A percentile compares a stretch with the other conserved stretches of the same genome.
Evolutionary conservation across 106 monocot genomes (phyloP).

Genomic region (Dioscorea dumetorum): DNA sequence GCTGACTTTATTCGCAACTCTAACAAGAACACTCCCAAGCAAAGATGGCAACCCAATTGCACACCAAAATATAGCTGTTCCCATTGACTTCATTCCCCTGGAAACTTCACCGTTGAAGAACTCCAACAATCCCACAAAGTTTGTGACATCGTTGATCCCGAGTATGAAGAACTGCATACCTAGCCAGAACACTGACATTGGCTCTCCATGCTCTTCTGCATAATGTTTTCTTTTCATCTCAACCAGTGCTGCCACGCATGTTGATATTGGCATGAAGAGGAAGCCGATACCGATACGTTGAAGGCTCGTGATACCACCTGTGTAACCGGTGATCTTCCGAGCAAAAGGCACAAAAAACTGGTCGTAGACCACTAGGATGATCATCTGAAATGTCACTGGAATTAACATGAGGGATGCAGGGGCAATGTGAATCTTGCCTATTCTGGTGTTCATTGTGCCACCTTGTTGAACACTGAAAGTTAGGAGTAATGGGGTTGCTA

Average conservation of each 20-base stretch:
- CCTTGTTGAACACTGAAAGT: constrained; percentile 53
- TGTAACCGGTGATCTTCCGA: constrained; percentile 27
- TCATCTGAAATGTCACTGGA: constrained; percentile 29
- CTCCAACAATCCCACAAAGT: constrained; percentile 57
- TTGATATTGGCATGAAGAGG: constrained; percentile 14
- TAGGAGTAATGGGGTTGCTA: constrained; percentile 24
- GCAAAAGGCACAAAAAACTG: constrained; percentile 37
- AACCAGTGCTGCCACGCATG: constrained; percentile 34
- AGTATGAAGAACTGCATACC: constrained; percentile 38
- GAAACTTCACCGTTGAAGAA: constrained; percentile 55
- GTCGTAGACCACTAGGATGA: constrained; percentile 38
- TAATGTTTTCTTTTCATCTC: constrained; percentile 35
- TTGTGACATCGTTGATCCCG: constrained; percentile 41
- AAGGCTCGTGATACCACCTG: constrained; percentile 32
- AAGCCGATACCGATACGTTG: constrained; percentile 38
- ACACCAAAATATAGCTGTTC: constrained; percentile 59
- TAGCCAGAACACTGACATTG: constrained; percentile 58
- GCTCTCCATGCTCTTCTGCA: constrained; percentile 22
- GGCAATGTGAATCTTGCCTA: constrained; percentile 35
- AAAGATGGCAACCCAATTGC: constrained; percentile 42
- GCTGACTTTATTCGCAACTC: constrained; percentile 36
- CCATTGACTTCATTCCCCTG: constrained; percentile 47
- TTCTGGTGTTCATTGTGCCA: constrained; percentile 41
- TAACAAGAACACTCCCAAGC: constrained; percentile 34
- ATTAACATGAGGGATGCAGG: constrained; percentile 39